Evolutionary conservation across 345 rosid species (phyloP).

Genomic region (Pelargonium nanum): DNA sequence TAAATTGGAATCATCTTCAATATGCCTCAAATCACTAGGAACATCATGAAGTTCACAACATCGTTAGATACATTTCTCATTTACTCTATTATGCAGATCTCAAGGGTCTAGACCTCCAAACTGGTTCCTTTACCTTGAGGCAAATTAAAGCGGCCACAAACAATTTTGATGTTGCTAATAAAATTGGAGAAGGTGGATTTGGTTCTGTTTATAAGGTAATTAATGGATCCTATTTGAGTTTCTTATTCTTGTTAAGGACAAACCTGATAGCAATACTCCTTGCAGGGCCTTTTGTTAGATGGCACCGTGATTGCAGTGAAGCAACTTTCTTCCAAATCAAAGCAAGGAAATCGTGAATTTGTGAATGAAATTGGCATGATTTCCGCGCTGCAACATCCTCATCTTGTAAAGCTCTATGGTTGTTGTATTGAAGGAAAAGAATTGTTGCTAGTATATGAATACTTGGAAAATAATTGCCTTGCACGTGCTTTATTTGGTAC

Average conservation of each 20-base stretch:
- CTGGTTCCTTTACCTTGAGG: slow-evolving; percentile 11
- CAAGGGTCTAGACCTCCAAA: slow-evolving; percentile 9
- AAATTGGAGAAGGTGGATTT: slow-evolving; percentile 35
- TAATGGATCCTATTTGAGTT: not conserved
- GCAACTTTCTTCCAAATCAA: slow-evolving; percentile 58
- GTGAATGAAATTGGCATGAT: slow-evolving; percentile 50
- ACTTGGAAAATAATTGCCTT: slow-evolving; percentile 58
- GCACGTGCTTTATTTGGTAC: slow-evolving; percentile 51
- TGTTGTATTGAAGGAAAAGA: slow-evolving; percentile 55
- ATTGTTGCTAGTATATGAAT: slow-evolving; percentile 48
- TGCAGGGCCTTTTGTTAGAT: slow-evolving; percentile 42
- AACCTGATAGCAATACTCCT: not conserved
- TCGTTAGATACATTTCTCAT: not conserved
- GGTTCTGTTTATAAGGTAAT: slow-evolving; percentile 25
- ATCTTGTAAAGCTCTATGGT: slow-evolving; percentile 54
- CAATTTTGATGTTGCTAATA: slow-evolving; percentile 18
- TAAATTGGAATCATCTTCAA: too few species aligned
- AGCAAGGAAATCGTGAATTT: slow-evolving; percentile 59
- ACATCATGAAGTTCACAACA: not conserved
- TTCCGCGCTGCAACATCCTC: slow-evolving; percentile 47
- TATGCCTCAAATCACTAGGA: not conserved
- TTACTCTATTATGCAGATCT: slow-evolving; percentile 10
- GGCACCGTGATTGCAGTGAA: slow-evolving; percentile 48
- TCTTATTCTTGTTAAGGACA: too few species aligned
- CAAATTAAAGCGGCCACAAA: slow-evolving; percentile 22